A percentile compares a stretch with the other conserved stretches of the same genome.
Conservation (phyloP, 768 basidiomycete species). For the Russula sp. region DNA sequence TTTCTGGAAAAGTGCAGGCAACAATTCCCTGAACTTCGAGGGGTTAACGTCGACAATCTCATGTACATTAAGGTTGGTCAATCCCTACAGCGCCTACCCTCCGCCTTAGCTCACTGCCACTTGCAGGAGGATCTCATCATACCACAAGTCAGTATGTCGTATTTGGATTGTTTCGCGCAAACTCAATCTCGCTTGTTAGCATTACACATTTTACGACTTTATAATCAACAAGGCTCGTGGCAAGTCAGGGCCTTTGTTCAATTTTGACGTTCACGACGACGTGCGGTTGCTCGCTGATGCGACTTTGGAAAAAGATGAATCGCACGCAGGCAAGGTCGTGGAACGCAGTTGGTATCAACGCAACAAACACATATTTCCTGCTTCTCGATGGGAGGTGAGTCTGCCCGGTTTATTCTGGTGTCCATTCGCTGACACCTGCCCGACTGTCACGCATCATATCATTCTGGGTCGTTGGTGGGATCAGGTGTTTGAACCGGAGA, state of each 20-base stretch:
- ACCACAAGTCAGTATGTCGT: conserved; percentile 66
- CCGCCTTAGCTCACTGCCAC: conserved; percentile 19
- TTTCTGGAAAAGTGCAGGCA: conserved; percentile 93
- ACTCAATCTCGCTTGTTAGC: conserved; percentile 46
- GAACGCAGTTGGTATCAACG: conserved; percentile 94
- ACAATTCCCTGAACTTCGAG: conserved; percentile 90
- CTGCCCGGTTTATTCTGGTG: not conserved
- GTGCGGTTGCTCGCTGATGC: conserved; percentile 93
- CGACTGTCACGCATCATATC: not conserved
- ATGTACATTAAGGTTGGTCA: conserved; percentile 92
- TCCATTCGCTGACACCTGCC: conserved; percentile 5
- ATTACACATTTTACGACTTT: conserved; percentile 98
- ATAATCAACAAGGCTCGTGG: conserved; percentile 98
- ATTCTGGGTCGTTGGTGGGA: not conserved
- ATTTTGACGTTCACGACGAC: conserved; percentile 99
- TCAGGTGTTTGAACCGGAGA: conserved; percentile 91
- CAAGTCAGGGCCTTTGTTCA: conserved; percentile 96
- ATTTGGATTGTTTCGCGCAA: not conserved
- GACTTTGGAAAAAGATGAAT: conserved; percentile 96
- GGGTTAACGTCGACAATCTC: conserved; percentile 89
- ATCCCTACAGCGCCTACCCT: not conserved
- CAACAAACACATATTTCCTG: conserved; percentile 97
- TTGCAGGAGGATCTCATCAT: conserved; percentile 93
- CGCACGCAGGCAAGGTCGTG: conserved; percentile 97
- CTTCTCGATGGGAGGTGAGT: conserved; percentile 91